phyloP scores from a whole-genome alignment of 2,329 filamentous ascomycete species.

The Shiraia sp. region DNA sequence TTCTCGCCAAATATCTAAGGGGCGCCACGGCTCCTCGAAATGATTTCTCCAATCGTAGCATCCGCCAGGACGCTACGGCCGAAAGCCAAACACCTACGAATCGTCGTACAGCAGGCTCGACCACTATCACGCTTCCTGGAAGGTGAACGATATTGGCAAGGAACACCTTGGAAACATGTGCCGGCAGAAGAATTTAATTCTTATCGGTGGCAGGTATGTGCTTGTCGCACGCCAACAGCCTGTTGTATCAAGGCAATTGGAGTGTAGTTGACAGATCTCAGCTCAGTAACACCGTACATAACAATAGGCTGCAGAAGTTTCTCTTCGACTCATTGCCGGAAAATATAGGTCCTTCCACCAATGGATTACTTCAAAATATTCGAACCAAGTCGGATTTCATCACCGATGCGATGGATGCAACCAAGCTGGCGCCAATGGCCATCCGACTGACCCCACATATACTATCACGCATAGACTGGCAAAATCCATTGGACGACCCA shows the following conservation, averaged over 20 bases:
- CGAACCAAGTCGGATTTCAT: constrained; percentile 59
- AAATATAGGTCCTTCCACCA: constrained; percentile 46
- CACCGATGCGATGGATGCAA: constrained; percentile 57
- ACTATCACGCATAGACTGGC: constrained; percentile 63
- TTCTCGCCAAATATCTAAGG: too few relatives aligned
- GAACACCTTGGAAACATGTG: constrained; percentile 55
- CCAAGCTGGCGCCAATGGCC: constrained; percentile 62
- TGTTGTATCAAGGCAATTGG: too few relatives aligned
- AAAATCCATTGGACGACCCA: constrained; percentile 61
- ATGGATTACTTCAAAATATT: constrained; percentile 40
- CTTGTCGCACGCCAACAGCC: background rate
- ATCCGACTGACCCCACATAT: constrained; percentile 65
- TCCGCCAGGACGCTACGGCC: constrained; percentile 3
- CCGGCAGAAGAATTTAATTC: constrained; percentile 55
- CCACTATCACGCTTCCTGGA: constrained; percentile 13
- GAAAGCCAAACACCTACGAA: background rate
- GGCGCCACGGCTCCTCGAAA: background rate
- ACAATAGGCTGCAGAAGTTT: constrained; percentile 55
- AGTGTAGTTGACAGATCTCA: constrained; percentile 22
- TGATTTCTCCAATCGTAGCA: background rate
- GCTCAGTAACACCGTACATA: constrained; percentile 56
- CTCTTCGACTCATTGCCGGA: constrained; percentile 57
- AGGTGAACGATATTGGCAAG: constrained; percentile 54
- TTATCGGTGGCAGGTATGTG: constrained; percentile 60
- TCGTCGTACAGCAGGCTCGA: constrained; percentile 5